Percentiles rank a stretch among this genome's conserved stretches.
Evolutionary conservation across 169 alveolate species (phyloP).

Genomic region (Condylostoma magnum): DNA sequence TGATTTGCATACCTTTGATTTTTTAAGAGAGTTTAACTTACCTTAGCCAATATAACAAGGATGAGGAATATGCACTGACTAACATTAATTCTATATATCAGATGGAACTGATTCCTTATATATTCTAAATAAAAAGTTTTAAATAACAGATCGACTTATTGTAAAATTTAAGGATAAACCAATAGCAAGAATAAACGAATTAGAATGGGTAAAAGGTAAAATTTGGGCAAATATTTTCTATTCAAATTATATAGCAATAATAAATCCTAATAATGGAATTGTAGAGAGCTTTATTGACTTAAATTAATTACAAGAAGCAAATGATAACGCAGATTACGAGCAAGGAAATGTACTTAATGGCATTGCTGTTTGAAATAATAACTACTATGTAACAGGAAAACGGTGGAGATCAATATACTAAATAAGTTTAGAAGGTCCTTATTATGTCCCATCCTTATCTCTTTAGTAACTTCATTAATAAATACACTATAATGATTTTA

Average conservation of each 20-base stretch:
- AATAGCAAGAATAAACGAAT: conserved; percentile 4
- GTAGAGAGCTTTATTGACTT: neutral
- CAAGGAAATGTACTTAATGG: conserved; percentile 29
- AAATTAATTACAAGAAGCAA: neutral
- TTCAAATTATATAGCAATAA: conserved; percentile 19
- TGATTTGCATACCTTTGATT: conserved; percentile 11
- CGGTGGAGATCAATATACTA: conserved; percentile 7
- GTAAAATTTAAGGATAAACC: neutral
- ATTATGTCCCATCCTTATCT: no score
- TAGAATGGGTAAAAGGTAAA: conserved; percentile 24
- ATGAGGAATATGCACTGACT: conserved; percentile 37
- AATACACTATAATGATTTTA: no score
- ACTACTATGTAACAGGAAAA: conserved; percentile 23
- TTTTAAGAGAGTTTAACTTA: neutral
- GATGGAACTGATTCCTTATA: conserved; percentile 19
- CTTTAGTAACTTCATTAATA: no score
- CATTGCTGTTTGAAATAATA: neutral
- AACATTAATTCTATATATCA: conserved; percentile 7
- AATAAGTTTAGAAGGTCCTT: no score
- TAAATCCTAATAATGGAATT: conserved; percentile 7
- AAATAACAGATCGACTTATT: no score
- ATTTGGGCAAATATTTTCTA: conserved; percentile 28
- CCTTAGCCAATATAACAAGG: conserved; percentile 32
- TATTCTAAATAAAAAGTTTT: no score
- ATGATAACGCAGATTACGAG: neutral